These are phyloP conservation scores for Massariosphaeria phaeospora DNA, from an alignment of 495 filamentous ascomycete genomes.

Conservation along the genomic window DNA sequence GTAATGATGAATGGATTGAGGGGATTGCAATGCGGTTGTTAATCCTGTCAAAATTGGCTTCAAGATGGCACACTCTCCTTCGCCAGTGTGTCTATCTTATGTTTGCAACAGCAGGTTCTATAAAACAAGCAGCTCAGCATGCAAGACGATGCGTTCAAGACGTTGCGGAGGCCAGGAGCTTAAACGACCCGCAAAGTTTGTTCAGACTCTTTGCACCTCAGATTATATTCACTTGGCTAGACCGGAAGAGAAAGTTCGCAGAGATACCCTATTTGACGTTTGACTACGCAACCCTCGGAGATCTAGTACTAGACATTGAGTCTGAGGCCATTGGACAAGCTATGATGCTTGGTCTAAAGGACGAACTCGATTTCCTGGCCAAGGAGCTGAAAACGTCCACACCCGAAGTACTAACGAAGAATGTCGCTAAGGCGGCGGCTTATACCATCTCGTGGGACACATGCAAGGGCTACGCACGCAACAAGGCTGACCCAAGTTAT, in stretches of 20 bases:
- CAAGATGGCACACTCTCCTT: conserved; percentile 72
- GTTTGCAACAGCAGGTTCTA: conserved; percentile 75
- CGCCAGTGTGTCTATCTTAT: conserved; percentile 85
- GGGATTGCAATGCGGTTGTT: conserved; percentile 81
- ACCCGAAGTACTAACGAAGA: conserved; percentile 54
- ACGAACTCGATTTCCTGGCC: conserved; percentile 56
- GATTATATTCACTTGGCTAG: conserved; percentile 88
- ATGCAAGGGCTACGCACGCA: conserved; percentile 48
- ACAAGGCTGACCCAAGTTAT: conserved; percentile 43
- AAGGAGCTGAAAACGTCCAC: conserved; percentile 44
- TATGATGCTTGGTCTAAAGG: conserved; percentile 71
- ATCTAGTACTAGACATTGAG: conserved; percentile 67
- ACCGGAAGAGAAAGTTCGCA: conserved; percentile 51
- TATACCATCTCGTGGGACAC: conserved; percentile 82
- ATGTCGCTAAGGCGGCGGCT: conserved; percentile 74
- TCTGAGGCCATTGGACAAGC: conserved; percentile 78
- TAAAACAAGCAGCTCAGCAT: conserved; percentile 58
- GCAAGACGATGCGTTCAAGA: conserved; percentile 63
- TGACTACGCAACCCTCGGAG: conserved; percentile 62
- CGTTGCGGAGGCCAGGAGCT: conserved; percentile 59
- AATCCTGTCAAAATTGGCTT: conserved; percentile 67
- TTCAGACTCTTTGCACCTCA: conserved; percentile 89
- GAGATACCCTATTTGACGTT: conserved; percentile 79
- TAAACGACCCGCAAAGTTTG: conserved; percentile 59
- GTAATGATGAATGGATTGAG: conserved; percentile 64